These are phyloP conservation scores for Pelargonium myrrhifolium DNA, from an alignment of 441 rosid genomes.

Conservation along the genomic window DNA sequence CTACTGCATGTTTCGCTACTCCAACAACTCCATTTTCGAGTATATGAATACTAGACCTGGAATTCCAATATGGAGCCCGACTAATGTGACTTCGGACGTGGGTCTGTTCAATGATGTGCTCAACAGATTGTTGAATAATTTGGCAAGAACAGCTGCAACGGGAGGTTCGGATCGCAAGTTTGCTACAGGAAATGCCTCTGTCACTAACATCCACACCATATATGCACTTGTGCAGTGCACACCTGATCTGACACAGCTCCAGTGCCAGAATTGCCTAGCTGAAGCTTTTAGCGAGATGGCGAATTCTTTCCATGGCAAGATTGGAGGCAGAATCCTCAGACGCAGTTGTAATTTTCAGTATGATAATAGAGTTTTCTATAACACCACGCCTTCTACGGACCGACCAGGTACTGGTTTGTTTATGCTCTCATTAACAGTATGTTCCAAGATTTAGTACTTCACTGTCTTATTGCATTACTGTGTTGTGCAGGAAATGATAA, in stretches of 20 bases:
- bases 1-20: slow-evolving; percentile 34
- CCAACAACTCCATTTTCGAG: slow-evolving; percentile 24
- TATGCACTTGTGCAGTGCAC: slow-evolving; percentile 47
- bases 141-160: slow-evolving; percentile 25
- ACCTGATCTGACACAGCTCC: slow-evolving; percentile 31
- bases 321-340: slow-evolving; percentile 24
- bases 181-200: slow-evolving; percentile 23
- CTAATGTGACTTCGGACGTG: slow-evolving; percentile 22
- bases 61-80: background rate
- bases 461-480: background rate
- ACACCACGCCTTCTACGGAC: background rate
- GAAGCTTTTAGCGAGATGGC: slow-evolving; percentile 20
- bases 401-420: too few relatives aligned
- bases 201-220: slow-evolving; percentile 26
- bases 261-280: slow-evolving; percentile 38
- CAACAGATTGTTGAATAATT: slow-evolving; percentile 20
- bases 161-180: slow-evolving; percentile 36
- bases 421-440: too few relatives aligned
- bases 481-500: background rate
- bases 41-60: slow-evolving; percentile 4
- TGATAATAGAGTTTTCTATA: slow-evolving; percentile 21
- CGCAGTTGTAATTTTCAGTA: slow-evolving; percentile 39
- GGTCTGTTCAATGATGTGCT: slow-evolving; percentile 28
- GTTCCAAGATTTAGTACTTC: too few relatives aligned
- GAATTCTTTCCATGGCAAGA: slow-evolving; percentile 23